These are phyloP conservation scores for Pouteria campechiana DNA, from an alignment of 179 eudicot species.

Conservation along the genomic window DNA sequence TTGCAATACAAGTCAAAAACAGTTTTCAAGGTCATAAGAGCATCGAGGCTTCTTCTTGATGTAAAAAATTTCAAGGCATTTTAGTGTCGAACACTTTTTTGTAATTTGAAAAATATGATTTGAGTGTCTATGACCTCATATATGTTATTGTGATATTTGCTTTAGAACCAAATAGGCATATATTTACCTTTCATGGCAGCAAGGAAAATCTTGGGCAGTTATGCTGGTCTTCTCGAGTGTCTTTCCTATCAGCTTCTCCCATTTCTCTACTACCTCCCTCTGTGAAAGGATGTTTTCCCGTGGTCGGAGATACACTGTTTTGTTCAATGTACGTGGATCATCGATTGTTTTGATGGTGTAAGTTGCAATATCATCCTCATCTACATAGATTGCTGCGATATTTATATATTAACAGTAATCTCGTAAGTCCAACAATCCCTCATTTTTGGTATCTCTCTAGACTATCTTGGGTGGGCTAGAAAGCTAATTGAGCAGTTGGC, in stretches of 20 bases:
- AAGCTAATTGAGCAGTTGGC: too few species aligned
- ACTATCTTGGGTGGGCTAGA: too few species aligned
- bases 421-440: not conserved
- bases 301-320: slow-evolving; percentile 54
- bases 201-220: slow-evolving; percentile 32
- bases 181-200: slow-evolving; percentile 42
- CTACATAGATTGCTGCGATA: slow-evolving; percentile 35
- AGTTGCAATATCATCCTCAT: slow-evolving; percentile 53
- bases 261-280: slow-evolving; percentile 33
- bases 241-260: slow-evolving; percentile 58
- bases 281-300: slow-evolving; percentile 47
- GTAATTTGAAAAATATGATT: too few species aligned
- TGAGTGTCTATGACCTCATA: too few species aligned
- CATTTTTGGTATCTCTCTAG: too few species aligned
- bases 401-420: not conserved
- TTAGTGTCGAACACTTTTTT: too few species aligned
- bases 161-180: too few species aligned
- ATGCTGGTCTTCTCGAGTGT: slow-evolving; percentile 23
- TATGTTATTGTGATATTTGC: too few species aligned
- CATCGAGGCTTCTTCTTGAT: not conserved
- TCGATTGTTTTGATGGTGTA: slow-evolving; percentile 53
- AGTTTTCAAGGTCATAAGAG: too few species aligned
- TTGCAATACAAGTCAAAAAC: too few species aligned
- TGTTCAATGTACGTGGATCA: slow-evolving; percentile 58
- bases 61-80: not conserved